Percentiles rank a stretch among this genome's conserved stretches.
Evolutionary conservation across 2,329 filamentous ascomycete species (phyloP).

Genomic region (Fusarium subglutinans): DNA sequence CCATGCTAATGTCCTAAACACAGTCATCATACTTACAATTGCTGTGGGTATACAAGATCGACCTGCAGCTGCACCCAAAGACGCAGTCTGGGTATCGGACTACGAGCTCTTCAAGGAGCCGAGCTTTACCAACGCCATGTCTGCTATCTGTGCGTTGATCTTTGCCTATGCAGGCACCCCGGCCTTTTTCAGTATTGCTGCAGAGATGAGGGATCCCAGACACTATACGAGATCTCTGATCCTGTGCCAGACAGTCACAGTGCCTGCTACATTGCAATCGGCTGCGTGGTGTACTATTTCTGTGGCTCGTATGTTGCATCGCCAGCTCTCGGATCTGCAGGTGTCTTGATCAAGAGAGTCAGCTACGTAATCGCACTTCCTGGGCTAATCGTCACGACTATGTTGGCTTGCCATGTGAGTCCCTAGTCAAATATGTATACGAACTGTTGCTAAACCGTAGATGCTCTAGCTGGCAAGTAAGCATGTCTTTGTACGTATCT

Average conservation of each 20-base stretch:
- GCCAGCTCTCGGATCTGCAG: slow-evolving; percentile 56
- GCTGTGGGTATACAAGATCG: slow-evolving; percentile 33
- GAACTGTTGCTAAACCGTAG: background rate
- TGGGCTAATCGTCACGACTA: slow-evolving; percentile 38
- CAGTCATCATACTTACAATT: slow-evolving; percentile 33
- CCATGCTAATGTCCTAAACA: background rate
- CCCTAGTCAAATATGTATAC: too few relatives aligned
- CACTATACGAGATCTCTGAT: slow-evolving; percentile 34
- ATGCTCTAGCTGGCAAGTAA: background rate
- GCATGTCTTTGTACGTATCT: slow-evolving; percentile 6
- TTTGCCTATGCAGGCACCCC: slow-evolving; percentile 51
- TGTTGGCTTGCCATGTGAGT: slow-evolving; percentile 36
- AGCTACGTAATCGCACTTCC: slow-evolving; percentile 50
- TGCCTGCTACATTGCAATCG: slow-evolving; percentile 45
- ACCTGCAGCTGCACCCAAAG: slow-evolving; percentile 19
- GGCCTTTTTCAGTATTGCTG: slow-evolving; percentile 44
- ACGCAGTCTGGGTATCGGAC: slow-evolving; percentile 12
- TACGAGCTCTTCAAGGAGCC: slow-evolving; percentile 17
- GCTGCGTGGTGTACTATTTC: slow-evolving; percentile 54
- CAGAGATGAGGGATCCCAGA: slow-evolving; percentile 46
- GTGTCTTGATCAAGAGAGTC: slow-evolving; percentile 52
- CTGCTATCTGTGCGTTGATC: slow-evolving; percentile 45
- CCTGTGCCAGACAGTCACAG: slow-evolving; percentile 38
- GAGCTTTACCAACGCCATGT: slow-evolving; percentile 21
- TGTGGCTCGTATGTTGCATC: slow-evolving; percentile 58